Base-by-base conservation (phyloP, 1,139 yeast genomes). In the Geotrichum macrosporum region DNA sequence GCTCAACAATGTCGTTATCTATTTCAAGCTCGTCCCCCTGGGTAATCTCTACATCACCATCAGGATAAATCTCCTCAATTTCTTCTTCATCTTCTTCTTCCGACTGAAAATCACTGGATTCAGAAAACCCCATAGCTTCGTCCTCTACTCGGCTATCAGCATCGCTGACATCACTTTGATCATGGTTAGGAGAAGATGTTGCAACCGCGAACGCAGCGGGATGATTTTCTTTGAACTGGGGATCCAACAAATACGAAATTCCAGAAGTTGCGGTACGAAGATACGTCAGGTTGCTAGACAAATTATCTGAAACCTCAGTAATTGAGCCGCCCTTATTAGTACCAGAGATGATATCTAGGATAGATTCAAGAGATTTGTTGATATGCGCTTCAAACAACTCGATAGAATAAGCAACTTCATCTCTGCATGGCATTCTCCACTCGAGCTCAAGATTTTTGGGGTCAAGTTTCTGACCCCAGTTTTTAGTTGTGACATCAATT, bases 221-320 rank as follows among this genome's bases (percentile, higher is more conserved):
- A 32, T 54, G 55, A 21, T 50, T 54, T n/a, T 49, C 56, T n/a
- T 59, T 46, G 35, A 57, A 56, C n/a, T 52, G 49, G 5, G 95
- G 89, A 60, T 88, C 96, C 57, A 86, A 77, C 41, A 89, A 66
- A 46, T 77, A 72, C 19, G 95, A 76, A n/a, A 80, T 71, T 20
- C 96, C 96, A 45, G 94, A 80, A 2, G 84, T 60, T 0, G 80
- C 69, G 48, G 81, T 79, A 0, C 85, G 74, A 47, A 84, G 62
- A 49, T 75, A 77, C 39, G 80, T 65, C 54, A 84, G 67, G 55
- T 76, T 74, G 57, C 76, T 76, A 30, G 78, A 71, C 20, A 84
- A 62, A 10, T 51, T 50, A 43, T 64, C 68, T 1, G 65, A 59
- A 9, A 57, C 45, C 40, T 61, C 62, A 4, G 64, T 61, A 1